These are phyloP conservation scores for Lasiosphaeriaceae sp. DNA, from an alignment of 495 filamentous ascomycete genomes.

Conservation along the genomic window DNA sequence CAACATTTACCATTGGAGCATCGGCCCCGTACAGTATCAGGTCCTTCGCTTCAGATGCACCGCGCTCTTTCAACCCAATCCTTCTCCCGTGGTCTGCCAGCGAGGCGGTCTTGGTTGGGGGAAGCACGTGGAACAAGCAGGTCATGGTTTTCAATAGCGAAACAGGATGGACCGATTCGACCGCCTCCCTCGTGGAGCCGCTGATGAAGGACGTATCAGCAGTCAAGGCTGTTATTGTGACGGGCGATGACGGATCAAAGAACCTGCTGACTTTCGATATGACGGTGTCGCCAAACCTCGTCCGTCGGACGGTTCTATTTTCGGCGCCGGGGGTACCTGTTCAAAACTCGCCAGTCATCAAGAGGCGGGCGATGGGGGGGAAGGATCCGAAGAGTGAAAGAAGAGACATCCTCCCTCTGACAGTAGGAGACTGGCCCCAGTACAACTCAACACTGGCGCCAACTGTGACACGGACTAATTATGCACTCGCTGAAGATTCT, in stretches of 20 bases:
- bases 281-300: slow-evolving; percentile 68
- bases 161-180: slow-evolving; percentile 59
- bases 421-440: slow-evolving; percentile 61
- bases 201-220: slow-evolving; percentile 49
- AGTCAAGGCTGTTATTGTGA: slow-evolving; percentile 59
- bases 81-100: slow-evolving; percentile 72
- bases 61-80: slow-evolving; percentile 63
- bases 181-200: slow-evolving; percentile 54
- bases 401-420: slow-evolving; percentile 32
- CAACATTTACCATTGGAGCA: slow-evolving; percentile 73
- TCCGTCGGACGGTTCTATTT: slow-evolving; percentile 60
- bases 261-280: slow-evolving; percentile 80
- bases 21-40: slow-evolving; percentile 53
- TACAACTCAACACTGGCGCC: slow-evolving; percentile 77
- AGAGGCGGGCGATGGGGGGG: slow-evolving; percentile 30
- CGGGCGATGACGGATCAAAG: slow-evolving; percentile 73
- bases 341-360: slow-evolving; percentile 34
- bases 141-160: slow-evolving; percentile 59
- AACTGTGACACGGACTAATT: slow-evolving; percentile 45
- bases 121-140: slow-evolving; percentile 58
- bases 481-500: slow-evolving; percentile 42
- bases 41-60: slow-evolving; percentile 51
- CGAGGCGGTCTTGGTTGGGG: slow-evolving; percentile 74
- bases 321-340: slow-evolving; percentile 42
- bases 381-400: slow-evolving; percentile 13